A percentile compares a stretch with the other conserved stretches of the same genome.
These are phyloP conservation scores for Phytopythium mirpurense DNA, from an alignment of 352 stramenopile species.

Conservation along the genomic window DNA sequence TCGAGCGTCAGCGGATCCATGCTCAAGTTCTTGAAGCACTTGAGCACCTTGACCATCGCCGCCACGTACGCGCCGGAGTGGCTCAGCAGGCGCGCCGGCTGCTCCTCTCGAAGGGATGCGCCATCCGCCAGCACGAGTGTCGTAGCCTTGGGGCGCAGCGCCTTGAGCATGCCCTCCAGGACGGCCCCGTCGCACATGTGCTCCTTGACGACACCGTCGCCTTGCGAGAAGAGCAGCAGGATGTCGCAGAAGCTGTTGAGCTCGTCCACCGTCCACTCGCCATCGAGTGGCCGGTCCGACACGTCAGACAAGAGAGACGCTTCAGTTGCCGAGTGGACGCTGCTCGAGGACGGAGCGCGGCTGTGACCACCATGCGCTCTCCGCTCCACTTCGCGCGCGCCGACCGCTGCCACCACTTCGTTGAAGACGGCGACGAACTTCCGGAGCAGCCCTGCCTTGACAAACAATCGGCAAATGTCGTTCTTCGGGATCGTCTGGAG, in stretches of 20 bases:
- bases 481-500: constrained; percentile 91
- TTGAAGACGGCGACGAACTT: constrained; percentile 88
- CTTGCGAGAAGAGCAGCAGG: constrained; percentile 89
- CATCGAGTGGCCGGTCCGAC: neutral
- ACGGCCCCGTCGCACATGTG: constrained; percentile 87
- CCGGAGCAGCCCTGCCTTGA: constrained; percentile 86
- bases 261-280: constrained; percentile 57
- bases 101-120: constrained; percentile 8
- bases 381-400: constrained; percentile 8
- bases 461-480: constrained; percentile 93
- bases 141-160: constrained; percentile 26
- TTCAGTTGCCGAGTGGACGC: neutral
- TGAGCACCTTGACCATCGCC: constrained; percentile 76
- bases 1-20: constrained; percentile 90
- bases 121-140: constrained; percentile 11
- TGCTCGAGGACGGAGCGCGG: neutral
- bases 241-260: constrained; percentile 84
- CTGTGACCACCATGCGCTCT: neutral
- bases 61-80: constrained; percentile 47
- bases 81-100: neutral
- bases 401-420: constrained; percentile 49
- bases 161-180: constrained; percentile 58
- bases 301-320: neutral
- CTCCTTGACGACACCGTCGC: constrained; percentile 89
- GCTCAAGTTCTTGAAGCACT: constrained; percentile 85